These are phyloP conservation scores for Pseudopediastrum boryanum DNA, from an alignment of 139 green algal genomes.

Conservation along the genomic window DNA sequence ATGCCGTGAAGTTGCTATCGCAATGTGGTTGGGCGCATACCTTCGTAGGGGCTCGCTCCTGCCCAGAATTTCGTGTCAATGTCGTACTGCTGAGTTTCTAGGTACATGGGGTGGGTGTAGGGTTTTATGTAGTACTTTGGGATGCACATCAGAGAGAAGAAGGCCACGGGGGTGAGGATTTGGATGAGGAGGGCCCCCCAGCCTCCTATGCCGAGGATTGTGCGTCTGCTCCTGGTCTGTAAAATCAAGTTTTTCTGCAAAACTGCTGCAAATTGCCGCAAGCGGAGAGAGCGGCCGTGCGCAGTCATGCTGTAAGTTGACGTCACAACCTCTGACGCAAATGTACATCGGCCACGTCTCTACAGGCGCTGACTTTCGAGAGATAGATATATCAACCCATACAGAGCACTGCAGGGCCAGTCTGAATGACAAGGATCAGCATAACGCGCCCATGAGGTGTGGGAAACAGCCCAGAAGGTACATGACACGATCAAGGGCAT, in stretches of 20 bases:
- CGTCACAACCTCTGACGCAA: too few relatives aligned
- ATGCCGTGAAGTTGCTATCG: too few relatives aligned
- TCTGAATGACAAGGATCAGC: too few relatives aligned
- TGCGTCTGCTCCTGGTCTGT: slow-evolving; percentile 42
- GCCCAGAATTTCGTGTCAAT: slow-evolving; percentile 38
- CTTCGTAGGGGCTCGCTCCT: slow-evolving; percentile 55
- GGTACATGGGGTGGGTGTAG: slow-evolving; percentile 19
- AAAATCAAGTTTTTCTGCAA: slow-evolving; percentile 69
- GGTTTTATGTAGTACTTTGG: slow-evolving; percentile 77
- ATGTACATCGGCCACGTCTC: too few relatives aligned
- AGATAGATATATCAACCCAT: too few relatives aligned
- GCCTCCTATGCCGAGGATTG: slow-evolving; percentile 48
- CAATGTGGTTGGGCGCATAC: slow-evolving; percentile 34
- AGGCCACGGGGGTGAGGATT: slow-evolving; percentile 25
- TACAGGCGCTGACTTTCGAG: too few relatives aligned
- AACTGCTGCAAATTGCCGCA: slow-evolving; percentile 58
- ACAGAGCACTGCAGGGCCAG: too few relatives aligned
- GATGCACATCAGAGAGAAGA: slow-evolving; percentile 65
- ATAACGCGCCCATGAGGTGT: too few relatives aligned
- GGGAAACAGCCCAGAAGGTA: too few relatives aligned
- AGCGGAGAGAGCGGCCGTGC: too few relatives aligned
- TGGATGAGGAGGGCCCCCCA: slow-evolving; percentile 50
- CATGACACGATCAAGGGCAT: too few relatives aligned
- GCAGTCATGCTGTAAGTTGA: too few relatives aligned
- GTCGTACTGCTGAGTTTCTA: slow-evolving; percentile 20